Percentiles rank a stretch among this genome's conserved stretches.
Conservation (phyloP, 73 alveolate species). For the Tetrahymena thermophila region DNA sequence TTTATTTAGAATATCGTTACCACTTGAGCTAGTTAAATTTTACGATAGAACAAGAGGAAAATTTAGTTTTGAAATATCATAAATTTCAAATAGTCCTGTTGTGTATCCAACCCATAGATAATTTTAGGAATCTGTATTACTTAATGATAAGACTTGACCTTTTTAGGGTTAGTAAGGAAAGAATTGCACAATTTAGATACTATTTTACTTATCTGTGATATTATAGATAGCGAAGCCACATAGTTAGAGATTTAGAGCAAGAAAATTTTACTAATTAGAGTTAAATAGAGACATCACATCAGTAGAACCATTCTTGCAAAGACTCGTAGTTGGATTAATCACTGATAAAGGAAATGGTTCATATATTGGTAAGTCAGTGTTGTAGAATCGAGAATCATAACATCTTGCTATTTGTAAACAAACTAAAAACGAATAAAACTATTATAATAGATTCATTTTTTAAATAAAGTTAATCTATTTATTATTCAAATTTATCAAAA, state of each 20-base stretch:
- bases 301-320: background rate
- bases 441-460: background rate
- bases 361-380: background rate
- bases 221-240: background rate
- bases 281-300: background rate
- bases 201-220: background rate
- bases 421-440: background rate
- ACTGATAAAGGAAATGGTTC: background rate
- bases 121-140: background rate
- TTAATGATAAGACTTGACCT: background rate
- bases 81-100: background rate
- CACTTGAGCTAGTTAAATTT: background rate
- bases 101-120: background rate
- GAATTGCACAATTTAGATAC: background rate
- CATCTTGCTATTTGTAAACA: background rate
- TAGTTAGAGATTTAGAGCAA: background rate
- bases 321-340: background rate
- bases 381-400: background rate
- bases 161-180: background rate
- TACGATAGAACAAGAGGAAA: background rate
- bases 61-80: background rate
- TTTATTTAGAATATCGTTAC: background rate
- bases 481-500: no score
- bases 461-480: no score
- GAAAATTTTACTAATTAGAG: background rate